Evolutionary conservation across 345 rosid species (phyloP).

Genomic region (Triadica sebifera): DNA sequence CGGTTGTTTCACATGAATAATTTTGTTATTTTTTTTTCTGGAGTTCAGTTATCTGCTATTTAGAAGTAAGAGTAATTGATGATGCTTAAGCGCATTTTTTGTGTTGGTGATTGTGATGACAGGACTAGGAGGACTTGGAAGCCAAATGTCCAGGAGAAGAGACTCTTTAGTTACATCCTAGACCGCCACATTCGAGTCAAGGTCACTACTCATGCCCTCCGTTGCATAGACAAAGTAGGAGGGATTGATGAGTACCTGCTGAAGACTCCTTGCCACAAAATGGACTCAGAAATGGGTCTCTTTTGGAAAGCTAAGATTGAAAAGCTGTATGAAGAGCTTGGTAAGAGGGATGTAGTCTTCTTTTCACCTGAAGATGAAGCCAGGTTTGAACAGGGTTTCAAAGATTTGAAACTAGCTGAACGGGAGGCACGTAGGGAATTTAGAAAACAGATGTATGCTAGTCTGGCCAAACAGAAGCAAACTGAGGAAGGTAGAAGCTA

Average conservation of each 20-base stretch:
- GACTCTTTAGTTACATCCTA: constrained; percentile 84
- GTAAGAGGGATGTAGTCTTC: constrained; percentile 71
- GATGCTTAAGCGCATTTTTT: constrained; percentile 11
- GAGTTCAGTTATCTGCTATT: background rate
- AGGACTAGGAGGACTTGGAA: constrained; percentile 87
- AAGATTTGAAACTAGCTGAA: constrained; percentile 64
- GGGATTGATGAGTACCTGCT: constrained; percentile 96
- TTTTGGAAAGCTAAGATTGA: constrained; percentile 91
- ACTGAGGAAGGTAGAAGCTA: constrained; percentile 13
- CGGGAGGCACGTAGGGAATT: constrained; percentile 61
- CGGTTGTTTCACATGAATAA: background rate
- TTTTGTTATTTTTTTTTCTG: background rate
- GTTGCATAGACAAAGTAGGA: constrained; percentile 97
- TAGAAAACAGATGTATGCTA: constrained; percentile 51
- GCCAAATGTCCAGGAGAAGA: constrained; percentile 89
- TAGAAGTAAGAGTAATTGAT: constrained; percentile 1
- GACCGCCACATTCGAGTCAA: constrained; percentile 90
- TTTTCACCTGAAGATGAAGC: constrained; percentile 71
- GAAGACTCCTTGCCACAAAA: constrained; percentile 88
- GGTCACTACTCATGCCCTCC: constrained; percentile 87
- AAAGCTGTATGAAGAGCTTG: constrained; percentile 80
- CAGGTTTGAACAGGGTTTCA: constrained; percentile 71
- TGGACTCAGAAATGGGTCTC: constrained; percentile 92
- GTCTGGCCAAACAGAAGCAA: constrained; percentile 23
- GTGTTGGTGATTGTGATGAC: constrained; percentile 15